Conservation (phyloP, 768 basidiomycete species). For the Mrakia frigida region DNA sequence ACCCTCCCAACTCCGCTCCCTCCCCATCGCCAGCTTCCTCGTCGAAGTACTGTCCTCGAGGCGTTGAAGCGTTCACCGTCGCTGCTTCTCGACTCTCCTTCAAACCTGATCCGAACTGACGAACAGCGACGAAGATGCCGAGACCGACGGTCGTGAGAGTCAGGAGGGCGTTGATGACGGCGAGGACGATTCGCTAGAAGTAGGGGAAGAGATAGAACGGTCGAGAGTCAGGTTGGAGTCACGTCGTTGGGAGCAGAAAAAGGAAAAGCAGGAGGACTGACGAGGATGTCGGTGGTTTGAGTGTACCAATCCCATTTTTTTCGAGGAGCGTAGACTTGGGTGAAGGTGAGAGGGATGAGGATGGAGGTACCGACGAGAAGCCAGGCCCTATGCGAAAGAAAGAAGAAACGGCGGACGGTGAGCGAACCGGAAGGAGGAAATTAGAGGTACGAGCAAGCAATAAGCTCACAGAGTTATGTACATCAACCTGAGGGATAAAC, state of each 20-base stretch:
- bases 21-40: slow-evolving; percentile 1
- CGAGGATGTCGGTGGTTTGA: not conserved
- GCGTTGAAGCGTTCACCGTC: not conserved
- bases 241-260: too few relatives aligned
- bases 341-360: not conserved
- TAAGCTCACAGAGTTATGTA: not conserved
- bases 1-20: not conserved
- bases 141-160: not conserved
- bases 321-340: not conserved
- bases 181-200: not conserved
- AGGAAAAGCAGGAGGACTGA: not conserved
- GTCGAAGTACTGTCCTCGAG: not conserved
- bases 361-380: not conserved
- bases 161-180: not conserved
- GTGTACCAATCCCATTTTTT: slow-evolving; percentile 11
- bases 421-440: not conserved
- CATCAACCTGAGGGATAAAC: not conserved
- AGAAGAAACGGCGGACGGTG: not conserved
- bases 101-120: slow-evolving; percentile 14
- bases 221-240: not conserved
- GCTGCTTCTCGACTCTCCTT: not conserved
- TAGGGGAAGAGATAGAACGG: not conserved
- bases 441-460: not conserved
- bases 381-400: not conserved
- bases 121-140: not conserved